Percentiles rank a stretch among this genome's conserved stretches.
phyloP scores from a whole-genome alignment of 305 asterid genomes.

The Nicotiana rustica region DNA sequence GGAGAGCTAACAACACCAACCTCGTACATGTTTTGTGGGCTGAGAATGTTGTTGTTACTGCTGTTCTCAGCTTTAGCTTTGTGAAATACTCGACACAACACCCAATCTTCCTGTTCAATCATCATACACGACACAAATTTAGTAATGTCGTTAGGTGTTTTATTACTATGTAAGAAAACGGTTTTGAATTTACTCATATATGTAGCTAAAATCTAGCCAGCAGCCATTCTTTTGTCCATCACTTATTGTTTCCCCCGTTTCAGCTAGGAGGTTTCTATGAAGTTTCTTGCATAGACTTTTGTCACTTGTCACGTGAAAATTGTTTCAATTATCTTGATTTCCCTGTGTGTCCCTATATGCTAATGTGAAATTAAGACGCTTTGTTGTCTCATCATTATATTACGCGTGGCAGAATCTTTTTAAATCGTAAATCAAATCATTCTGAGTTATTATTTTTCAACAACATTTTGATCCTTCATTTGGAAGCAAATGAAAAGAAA shows the following conservation, averaged over 20 bases:
- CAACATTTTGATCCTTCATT: neutral
- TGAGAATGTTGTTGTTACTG: constrained; percentile 31
- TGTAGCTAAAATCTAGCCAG: neutral
- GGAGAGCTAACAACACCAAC: neutral
- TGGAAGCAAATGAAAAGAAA: neutral
- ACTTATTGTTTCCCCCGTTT: constrained; percentile 39
- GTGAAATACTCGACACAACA: constrained; percentile 86
- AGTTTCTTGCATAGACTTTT: constrained; percentile 55
- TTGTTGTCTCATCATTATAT: neutral
- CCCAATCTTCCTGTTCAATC: constrained; percentile 90
- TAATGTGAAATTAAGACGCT: neutral
- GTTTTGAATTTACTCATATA: neutral
- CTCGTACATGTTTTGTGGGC: constrained; percentile 8
- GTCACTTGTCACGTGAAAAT: constrained; percentile 37
- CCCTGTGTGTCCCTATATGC: neutral
- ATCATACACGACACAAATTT: neutral
- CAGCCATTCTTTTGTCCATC: constrained; percentile 22
- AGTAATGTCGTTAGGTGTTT: neutral
- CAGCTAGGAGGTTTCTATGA: constrained; percentile 45
- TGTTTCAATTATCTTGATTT: constrained; percentile 26
- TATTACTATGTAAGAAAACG: neutral
- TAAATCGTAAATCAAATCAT: neutral
- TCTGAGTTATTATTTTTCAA: neutral
- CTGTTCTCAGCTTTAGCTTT: constrained; percentile 64
- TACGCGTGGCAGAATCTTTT: neutral